A percentile compares a stretch with the other conserved stretches of the same genome.
These are phyloP conservation scores for Wallacemonas collosoma DNA, from an alignment of 208 protist genomes.

Conservation along the genomic window DNA sequence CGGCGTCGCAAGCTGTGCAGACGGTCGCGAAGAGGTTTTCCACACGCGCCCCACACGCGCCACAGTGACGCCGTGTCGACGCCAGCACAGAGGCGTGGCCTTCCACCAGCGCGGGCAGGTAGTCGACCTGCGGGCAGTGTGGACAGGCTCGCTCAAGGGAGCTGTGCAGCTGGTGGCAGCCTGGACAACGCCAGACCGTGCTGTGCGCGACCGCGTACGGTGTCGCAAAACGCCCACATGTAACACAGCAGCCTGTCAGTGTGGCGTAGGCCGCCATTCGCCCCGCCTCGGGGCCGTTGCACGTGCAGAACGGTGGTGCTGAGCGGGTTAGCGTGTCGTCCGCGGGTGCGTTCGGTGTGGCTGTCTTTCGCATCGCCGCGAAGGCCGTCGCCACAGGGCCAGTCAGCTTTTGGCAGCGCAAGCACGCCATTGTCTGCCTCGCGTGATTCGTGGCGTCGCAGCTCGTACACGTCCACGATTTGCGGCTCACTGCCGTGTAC, in stretches of 20 bases:
- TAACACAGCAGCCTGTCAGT: conserved; percentile 47
- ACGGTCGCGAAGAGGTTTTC: conserved; percentile 41
- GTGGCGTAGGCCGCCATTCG: conserved; percentile 19
- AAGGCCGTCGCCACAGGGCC: conserved; percentile 36
- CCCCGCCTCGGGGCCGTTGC: neutral
- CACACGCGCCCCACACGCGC: conserved; percentile 33
- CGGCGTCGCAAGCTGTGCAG: conserved; percentile 23
- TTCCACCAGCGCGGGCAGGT: conserved; percentile 49
- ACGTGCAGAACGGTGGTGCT: neutral
- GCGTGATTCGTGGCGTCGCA: conserved; percentile 74
- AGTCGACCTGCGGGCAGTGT: conserved; percentile 82
- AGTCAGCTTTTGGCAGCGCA: conserved; percentile 52
- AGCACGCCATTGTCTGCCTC: conserved; percentile 64
- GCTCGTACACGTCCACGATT: conserved; percentile 59
- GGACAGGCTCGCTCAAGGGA: conserved; percentile 80
- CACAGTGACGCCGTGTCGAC: conserved; percentile 27
- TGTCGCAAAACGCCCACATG: conserved; percentile 55
- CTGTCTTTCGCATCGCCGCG: too few species aligned
- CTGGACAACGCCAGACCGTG: conserved; percentile 63
- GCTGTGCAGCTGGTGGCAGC: conserved; percentile 69
- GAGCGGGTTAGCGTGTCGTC: neutral
- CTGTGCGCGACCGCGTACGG: conserved; percentile 41
- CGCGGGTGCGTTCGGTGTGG: neutral
- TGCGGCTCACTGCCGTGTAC: conserved; percentile 47
- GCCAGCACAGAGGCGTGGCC: conserved; percentile 14